These are phyloP conservation scores for Saturnispora hagleri DNA, from an alignment of 805 yeast species.

Conservation along the genomic window DNA sequence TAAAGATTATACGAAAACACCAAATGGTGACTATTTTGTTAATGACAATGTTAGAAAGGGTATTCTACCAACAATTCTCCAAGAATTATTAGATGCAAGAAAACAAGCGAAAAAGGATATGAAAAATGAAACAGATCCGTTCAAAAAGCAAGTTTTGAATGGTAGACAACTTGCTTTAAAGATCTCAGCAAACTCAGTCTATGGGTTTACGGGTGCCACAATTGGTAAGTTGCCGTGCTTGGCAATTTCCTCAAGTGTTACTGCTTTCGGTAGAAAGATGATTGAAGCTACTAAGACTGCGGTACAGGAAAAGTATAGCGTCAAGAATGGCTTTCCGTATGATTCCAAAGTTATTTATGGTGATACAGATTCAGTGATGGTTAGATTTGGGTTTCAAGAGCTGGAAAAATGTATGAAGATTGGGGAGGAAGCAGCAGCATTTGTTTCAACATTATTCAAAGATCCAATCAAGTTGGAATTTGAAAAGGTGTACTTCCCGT, in stretches of 20 bases:
- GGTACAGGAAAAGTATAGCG: constrained; percentile 71
- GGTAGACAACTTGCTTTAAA: constrained; percentile 96
- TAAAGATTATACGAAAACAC: constrained; percentile 77
- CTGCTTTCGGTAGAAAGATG: constrained; percentile 96
- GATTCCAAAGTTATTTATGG: constrained; percentile 94
- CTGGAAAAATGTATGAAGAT: constrained; percentile 76
- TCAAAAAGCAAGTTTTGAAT: constrained; percentile 83
- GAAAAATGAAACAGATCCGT: constrained; percentile 90
- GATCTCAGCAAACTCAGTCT: constrained; percentile 95
- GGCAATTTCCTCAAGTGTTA: constrained; percentile 90
- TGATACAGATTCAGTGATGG: constrained; percentile 99
- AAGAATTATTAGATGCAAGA: constrained; percentile 84
- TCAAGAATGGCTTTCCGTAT: constrained; percentile 72
- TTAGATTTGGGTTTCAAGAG: constrained; percentile 81
- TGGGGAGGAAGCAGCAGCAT: constrained; percentile 91
- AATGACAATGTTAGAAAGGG: constrained; percentile 66
- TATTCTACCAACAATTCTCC: constrained; percentile 81
- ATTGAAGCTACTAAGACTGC: constrained; percentile 83
- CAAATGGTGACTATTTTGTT: constrained; percentile 88
- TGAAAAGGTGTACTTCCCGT: constrained; percentile 94
- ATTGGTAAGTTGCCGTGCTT: constrained; percentile 94
- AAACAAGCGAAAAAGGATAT: constrained; percentile 86
- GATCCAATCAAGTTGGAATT: constrained; percentile 91
- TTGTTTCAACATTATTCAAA: constrained; percentile 68
- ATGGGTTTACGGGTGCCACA: constrained; percentile 99